phyloP scores from a whole-genome alignment of 768 basidiomycete genomes.

The Suillus brevipes region DNA sequence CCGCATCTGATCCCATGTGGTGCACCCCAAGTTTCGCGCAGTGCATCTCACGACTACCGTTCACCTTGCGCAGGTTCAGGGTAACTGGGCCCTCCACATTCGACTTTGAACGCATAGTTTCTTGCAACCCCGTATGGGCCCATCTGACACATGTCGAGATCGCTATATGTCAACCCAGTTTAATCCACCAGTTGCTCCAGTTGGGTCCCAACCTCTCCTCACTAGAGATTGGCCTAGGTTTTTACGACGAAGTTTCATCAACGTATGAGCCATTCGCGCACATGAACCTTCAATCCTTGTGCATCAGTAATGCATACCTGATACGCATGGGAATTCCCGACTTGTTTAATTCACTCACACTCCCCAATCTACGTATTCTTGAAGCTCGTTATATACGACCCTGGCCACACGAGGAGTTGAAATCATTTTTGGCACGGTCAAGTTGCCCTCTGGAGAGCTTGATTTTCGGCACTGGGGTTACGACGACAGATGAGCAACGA shows the following conservation, averaged over 20 bases:
- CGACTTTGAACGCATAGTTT: background rate
- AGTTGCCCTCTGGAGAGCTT: background rate
- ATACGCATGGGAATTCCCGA: background rate
- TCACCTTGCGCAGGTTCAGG: background rate
- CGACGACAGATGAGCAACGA: background rate
- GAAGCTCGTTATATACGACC: background rate
- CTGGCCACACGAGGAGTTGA: background rate
- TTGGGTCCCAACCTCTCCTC: background rate
- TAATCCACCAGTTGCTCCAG: background rate
- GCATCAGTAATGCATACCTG: background rate
- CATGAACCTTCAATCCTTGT: background rate
- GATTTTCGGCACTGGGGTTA: background rate
- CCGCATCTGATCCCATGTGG: background rate
- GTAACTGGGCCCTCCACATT: background rate
- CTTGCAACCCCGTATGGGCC: background rate
- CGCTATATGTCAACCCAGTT: background rate
- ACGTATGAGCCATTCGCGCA: background rate
- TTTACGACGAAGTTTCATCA: background rate
- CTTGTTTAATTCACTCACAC: background rate
- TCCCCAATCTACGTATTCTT: background rate
- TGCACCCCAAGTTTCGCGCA: background rate
- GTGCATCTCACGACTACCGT: background rate
- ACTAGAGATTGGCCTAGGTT: background rate
- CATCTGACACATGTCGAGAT: constrained; percentile 1
- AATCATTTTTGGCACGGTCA: background rate